Base-by-base conservation (phyloP, 2,329 filamentous ascomycete genomes). In the Phoma herbarum region DNA sequence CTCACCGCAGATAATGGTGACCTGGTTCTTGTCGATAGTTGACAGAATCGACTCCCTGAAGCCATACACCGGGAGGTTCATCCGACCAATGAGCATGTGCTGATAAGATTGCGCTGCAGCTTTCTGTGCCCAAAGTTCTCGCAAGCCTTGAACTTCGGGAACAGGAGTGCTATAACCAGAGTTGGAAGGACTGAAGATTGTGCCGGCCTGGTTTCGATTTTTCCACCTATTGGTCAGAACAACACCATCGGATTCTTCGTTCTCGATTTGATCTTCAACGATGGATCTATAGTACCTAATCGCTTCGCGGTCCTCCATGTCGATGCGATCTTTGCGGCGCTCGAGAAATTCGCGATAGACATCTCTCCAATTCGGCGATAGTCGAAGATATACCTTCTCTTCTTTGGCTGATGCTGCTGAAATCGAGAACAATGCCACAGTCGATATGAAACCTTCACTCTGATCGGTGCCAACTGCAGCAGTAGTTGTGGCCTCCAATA, bases 1-100 rank as follows among this genome's bases (percentile, higher is more conserved):
- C 79, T 99, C 95, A 74, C 95, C 95, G 74, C 94, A 98, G 28
- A 99, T 86, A 59, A 99, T 97, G 10, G 95, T 88, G 10, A 96
- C 90, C 70, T 95, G 93, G 64, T 96, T 86, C 22, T 85, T 83
- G 45, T 92, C 89, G 28, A 99, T 88, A 2, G 91, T 86, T 25
- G 86, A 83, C 12, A 98, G 80, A 8, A 97, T 92, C 48, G 92
- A 85, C 12, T 91, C 81, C 65, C 88, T 89, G 75, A 95, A 97
- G 12, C 86, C 84, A 86, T 91, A 97, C 82, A 99, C 97, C 0
- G 95, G 95, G 18, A 99, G 84, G 67, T 90, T 90, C 82, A 87
- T 89, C 55, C 95, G 88, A 29, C 84, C 87, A 74, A 85, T 79
- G 52, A 94, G 83, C 95, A 99, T 98, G 8, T 82, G 81, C 67